A percentile compares a stretch with the other conserved stretches of the same genome.
Conservation (phyloP, 1,139 yeast species). For the Scheffersomyces cryptocercus region DNA sequence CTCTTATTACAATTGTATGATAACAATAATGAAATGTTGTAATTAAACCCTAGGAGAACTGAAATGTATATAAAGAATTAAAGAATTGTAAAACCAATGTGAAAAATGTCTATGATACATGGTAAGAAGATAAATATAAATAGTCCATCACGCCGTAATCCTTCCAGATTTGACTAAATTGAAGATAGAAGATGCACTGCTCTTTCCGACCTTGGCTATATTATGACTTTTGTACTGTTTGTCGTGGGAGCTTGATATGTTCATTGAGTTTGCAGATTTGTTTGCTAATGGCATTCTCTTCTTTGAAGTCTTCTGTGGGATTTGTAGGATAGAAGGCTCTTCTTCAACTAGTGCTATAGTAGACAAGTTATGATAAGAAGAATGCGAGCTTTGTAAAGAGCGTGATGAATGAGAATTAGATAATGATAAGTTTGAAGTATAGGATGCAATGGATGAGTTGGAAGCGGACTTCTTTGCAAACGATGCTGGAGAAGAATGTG, state of each 20-base stretch:
- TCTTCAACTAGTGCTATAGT: slow-evolving; percentile 13
- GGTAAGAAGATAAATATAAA: too few relatives aligned
- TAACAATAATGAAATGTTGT: background rate
- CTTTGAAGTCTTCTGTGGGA: slow-evolving; percentile 5
- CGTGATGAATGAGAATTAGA: slow-evolving; percentile 18
- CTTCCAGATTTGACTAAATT: slow-evolving; percentile 9
- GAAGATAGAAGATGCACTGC: slow-evolving; percentile 9
- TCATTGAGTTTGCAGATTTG: slow-evolving; percentile 18
- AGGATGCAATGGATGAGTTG: slow-evolving; percentile 15
- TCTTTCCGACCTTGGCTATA: background rate
- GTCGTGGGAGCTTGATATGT: slow-evolving; percentile 3
- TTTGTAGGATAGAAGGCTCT: slow-evolving; percentile 4
- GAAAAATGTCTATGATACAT: too few relatives aligned
- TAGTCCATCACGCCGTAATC: slow-evolving; percentile 6
- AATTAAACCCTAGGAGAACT: background rate
- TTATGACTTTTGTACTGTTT: background rate
- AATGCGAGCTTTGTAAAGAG: slow-evolving; percentile 5
- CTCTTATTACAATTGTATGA: slow-evolving; percentile 1
- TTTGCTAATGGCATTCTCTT: slow-evolving; percentile 23
- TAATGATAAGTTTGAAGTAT: slow-evolving; percentile 18
- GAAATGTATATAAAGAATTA: too few relatives aligned
- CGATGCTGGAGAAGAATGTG: slow-evolving; percentile 5
- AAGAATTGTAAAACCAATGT: too few relatives aligned
- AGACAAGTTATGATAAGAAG: slow-evolving; percentile 14
- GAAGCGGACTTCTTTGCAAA: slow-evolving; percentile 10